Evolutionary conservation across 2,329 filamentous ascomycete genomes (phyloP).

Genomic region (Alternaria atra): DNA sequence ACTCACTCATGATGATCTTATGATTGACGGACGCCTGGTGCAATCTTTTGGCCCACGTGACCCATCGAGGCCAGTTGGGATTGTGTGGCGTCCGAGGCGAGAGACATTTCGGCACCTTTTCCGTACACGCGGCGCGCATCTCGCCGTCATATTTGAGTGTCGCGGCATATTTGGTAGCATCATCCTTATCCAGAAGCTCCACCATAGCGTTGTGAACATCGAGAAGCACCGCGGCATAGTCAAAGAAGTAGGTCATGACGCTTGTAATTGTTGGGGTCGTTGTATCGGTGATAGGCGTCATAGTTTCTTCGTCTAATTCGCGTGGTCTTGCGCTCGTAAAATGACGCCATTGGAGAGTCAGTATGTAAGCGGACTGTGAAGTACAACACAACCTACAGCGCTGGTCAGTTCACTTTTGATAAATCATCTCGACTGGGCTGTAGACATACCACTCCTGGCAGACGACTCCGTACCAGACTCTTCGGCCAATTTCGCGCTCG

Average conservation of each 20-base stretch:
- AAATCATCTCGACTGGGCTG: not conserved
- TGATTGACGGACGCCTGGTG: conserved; percentile 53
- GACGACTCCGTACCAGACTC: conserved; percentile 52
- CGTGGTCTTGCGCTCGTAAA: conserved; percentile 47
- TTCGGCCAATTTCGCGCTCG: conserved; percentile 51
- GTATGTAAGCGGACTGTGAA: conserved; percentile 52
- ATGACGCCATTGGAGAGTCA: conserved; percentile 45
- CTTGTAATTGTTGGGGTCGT: conserved; percentile 43
- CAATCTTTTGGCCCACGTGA: conserved; percentile 52
- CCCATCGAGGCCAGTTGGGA: conserved; percentile 53
- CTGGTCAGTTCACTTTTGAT: not conserved
- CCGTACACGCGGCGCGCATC: conserved; percentile 46
- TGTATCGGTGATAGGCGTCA: conserved; percentile 29
- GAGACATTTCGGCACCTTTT: conserved; percentile 49
- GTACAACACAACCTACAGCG: conserved; percentile 47
- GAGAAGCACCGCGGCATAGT: conserved; percentile 52
- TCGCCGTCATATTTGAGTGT: conserved; percentile 53
- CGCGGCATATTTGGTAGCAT: conserved; percentile 51
- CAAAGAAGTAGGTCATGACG: conserved; percentile 39
- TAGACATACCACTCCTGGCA: conserved; percentile 52
- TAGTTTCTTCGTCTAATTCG: conserved; percentile 51
- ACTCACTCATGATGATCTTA: conserved; percentile 55
- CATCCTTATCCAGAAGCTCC: conserved; percentile 42
- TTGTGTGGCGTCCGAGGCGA: conserved; percentile 42
- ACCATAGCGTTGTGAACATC: conserved; percentile 52